phyloP scores from a whole-genome alignment of 202 grass and related monocot species.

The Hordeum pubiflorum region DNA sequence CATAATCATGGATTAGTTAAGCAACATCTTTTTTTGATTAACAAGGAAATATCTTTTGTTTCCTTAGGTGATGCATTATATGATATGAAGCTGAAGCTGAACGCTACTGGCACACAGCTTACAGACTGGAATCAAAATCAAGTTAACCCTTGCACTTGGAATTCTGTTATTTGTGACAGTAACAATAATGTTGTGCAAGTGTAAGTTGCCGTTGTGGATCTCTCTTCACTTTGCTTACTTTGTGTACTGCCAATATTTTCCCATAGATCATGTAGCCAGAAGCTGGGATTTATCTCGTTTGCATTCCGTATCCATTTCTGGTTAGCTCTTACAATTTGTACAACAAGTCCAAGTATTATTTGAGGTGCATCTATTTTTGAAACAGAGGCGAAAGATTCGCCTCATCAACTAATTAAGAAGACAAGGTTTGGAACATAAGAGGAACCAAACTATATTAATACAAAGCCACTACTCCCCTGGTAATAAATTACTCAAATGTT shows the following conservation, averaged over 20 bases:
- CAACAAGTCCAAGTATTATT: background rate
- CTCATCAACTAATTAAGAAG: background rate
- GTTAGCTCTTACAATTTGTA: conserved; percentile 1
- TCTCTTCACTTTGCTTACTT: background rate
- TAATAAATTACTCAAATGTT: background rate
- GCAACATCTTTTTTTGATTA: background rate
- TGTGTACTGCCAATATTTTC: background rate
- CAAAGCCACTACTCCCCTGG: background rate
- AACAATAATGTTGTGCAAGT: conserved; percentile 56
- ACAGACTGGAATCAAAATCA: conserved; percentile 72
- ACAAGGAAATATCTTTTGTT: conserved; percentile 10
- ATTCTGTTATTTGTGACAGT: conserved; percentile 62
- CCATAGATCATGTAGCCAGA: background rate
- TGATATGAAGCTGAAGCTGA: conserved; percentile 70
- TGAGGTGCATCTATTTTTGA: conserved; percentile 3
- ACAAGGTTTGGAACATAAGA: background rate
- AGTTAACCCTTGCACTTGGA: conserved; percentile 82
- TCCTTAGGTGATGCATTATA: conserved; percentile 55
- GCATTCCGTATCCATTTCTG: conserved; percentile 1
- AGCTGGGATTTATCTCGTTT: conserved; percentile 6
- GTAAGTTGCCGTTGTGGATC: conserved; percentile 40
- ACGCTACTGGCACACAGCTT: conserved; percentile 55
- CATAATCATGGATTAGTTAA: background rate
- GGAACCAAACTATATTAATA: background rate
- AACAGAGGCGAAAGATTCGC: background rate